Evolutionary conservation across 2,329 filamentous ascomycete species (phyloP).

Genomic region (Cytospora mali): DNA sequence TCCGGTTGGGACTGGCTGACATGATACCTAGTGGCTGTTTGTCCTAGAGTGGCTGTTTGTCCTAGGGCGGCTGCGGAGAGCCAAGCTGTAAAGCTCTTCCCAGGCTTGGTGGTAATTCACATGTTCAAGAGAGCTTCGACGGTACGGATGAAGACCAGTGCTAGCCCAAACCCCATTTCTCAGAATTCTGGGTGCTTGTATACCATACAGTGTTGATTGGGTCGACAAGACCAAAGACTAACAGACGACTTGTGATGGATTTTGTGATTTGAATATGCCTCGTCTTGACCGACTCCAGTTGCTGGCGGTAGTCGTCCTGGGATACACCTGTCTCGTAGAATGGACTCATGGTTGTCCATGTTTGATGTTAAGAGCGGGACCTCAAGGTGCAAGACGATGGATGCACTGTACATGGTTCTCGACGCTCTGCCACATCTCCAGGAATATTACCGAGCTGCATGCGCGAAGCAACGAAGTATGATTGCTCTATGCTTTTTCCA

Average conservation of each 20-base stretch:
- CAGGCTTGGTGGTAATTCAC: too few relatives aligned
- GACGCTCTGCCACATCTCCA: not conserved
- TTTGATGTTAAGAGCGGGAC: not conserved
- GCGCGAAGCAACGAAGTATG: not conserved
- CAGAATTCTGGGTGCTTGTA: too few relatives aligned
- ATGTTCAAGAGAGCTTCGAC: too few relatives aligned
- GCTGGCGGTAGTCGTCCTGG: not conserved
- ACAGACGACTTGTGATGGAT: not conserved
- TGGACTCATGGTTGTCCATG: not conserved
- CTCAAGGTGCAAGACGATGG: not conserved
- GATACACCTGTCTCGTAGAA: not conserved
- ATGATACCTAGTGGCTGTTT: not conserved
- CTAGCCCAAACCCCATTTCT: too few relatives aligned
- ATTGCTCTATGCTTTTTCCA: not conserved
- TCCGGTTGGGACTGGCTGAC: too few relatives aligned
- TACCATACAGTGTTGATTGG: too few relatives aligned
- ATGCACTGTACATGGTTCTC: not conserved
- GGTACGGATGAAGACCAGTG: too few relatives aligned
- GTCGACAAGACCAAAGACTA: not conserved
- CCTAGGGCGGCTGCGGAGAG: not conserved
- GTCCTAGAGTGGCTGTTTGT: not conserved
- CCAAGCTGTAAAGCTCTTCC: not conserved
- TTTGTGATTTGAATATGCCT: not conserved
- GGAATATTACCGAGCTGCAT: not conserved
- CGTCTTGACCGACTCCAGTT: not conserved